phyloP scores from a whole-genome alignment of 73 alveolate genomes.

The Paramecium caudatum region DNA sequence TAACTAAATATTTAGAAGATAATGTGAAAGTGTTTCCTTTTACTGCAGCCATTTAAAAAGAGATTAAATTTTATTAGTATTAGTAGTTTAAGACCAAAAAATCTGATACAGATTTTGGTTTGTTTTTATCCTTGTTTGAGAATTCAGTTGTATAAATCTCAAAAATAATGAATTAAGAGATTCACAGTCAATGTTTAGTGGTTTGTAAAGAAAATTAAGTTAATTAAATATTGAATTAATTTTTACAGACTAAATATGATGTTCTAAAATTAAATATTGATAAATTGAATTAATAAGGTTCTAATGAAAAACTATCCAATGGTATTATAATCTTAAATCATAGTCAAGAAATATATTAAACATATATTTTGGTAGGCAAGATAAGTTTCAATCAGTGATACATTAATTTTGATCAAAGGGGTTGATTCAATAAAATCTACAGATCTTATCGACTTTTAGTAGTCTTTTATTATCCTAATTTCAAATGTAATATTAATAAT shows the following conservation, averaged over 20 bases:
- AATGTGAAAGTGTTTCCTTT: neutral
- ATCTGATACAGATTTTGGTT: neutral
- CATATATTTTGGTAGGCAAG: conserved; percentile 37
- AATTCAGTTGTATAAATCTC: neutral
- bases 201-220: conserved; percentile 14
- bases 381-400: neutral
- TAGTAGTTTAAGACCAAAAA: neutral
- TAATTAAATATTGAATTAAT: neutral
- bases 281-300: neutral
- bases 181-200: neutral
- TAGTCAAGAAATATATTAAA: conserved; percentile 9
- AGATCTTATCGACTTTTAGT: conserved; percentile 35
- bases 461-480: neutral
- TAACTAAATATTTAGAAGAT: neutral
- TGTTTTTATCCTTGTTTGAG: neutral
- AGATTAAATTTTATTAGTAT: neutral
- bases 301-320: conserved; percentile 11
- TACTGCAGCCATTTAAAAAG: conserved; percentile 14
- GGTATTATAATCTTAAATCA: neutral
- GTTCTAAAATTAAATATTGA: conserved; percentile 24
- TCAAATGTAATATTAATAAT: neutral
- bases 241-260: neutral
- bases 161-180: neutral
- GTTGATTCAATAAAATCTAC: conserved; percentile 29
- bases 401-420: neutral